phyloP scores from a whole-genome alignment of 352 stramenopile species.

The Elongisporangium undulatum region DNA sequence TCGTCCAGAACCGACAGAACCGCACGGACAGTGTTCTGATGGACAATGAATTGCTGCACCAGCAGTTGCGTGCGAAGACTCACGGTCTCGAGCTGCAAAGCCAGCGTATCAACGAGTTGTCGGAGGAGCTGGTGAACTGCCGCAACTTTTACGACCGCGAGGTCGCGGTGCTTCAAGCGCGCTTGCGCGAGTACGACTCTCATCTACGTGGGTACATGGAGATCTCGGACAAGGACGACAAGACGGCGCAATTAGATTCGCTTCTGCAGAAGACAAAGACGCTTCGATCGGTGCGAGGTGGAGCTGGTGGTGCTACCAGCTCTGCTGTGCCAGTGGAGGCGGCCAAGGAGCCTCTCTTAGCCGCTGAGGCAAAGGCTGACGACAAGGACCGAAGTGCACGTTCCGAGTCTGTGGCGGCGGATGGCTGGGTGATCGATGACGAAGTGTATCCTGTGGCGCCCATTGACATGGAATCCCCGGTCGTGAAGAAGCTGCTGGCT shows the following conservation, averaged over 20 bases:
- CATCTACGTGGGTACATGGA: slow-evolving; percentile 41
- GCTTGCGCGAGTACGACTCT: slow-evolving; percentile 43
- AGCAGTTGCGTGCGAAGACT: slow-evolving; percentile 45
- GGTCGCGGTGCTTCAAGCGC: slow-evolving; percentile 34
- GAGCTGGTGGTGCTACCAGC: slow-evolving; percentile 12
- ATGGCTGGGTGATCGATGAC: slow-evolving; percentile 54
- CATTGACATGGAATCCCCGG: slow-evolving; percentile 74
- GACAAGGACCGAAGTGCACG: background rate
- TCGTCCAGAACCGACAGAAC: slow-evolving; percentile 7
- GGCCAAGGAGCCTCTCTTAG: background rate
- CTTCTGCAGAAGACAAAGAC: slow-evolving; percentile 49
- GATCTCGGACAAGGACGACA: slow-evolving; percentile 34
- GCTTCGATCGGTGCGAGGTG: slow-evolving; percentile 55
- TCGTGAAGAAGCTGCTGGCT: slow-evolving; percentile 60
- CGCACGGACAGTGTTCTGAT: slow-evolving; percentile 18
- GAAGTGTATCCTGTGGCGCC: slow-evolving; percentile 61
- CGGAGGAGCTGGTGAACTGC: slow-evolving; percentile 40
- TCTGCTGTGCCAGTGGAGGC: background rate
- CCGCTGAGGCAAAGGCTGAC: background rate
- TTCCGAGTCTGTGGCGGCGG: slow-evolving; percentile 4
- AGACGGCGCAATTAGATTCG: slow-evolving; percentile 38
- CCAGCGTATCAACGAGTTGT: slow-evolving; percentile 35
- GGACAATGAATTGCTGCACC: slow-evolving; percentile 50
- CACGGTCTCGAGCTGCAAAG: slow-evolving; percentile 41
- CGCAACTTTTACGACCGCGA: slow-evolving; percentile 55